Evolutionary conservation across 228 moss, liverwort and hornwort genomes (phyloP), one percentile per base, ranked within the genome.

Genomic region (Sphagnum magellanicum): DNA sequence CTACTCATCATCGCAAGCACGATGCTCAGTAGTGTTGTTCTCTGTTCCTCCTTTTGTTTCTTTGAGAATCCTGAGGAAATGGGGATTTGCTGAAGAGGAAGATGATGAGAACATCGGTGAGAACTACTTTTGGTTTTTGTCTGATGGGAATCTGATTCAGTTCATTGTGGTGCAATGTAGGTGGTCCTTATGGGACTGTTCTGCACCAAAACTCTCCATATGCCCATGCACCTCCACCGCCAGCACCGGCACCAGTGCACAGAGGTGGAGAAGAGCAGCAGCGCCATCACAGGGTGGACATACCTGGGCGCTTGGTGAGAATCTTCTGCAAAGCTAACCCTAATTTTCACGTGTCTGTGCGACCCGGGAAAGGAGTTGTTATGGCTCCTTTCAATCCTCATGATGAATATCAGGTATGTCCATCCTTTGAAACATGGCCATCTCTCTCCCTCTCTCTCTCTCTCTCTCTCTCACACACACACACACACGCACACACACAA

Each of bases 321-420:
- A 59, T 84, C n/a, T 69, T 48, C 64, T 63, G 65, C 6, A 53
- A 78, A 50, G 78, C 75, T 51, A 71, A 51, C 3, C 7, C 51
- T 3, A 15, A 71, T 5, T 81, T 75, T 66, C 73, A 71, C 50
- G 63, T 84, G 0, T 66, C 65, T 50, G 71, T 76, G 7, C 58
- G 63, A 10, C 48, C 7, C 0, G 64, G 78, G 16, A 11, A 74
- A 5, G 63, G 59, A 10, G 78, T 78, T 16, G 66, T 78, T 1
- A 17, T 84, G 49, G 68, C 60, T 4, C 71, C 50, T 14, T 77
- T 70, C 6, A 63, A 78, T 59, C 78, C 75, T 49, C 46, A 55
- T n/a, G 81, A 84, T 67, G 75, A 80, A 4, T 52, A 71, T 67
- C 84, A 84, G 80, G 83, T 83, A 32, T 32, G 32, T 32, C 32